Percentiles rank a stretch among this genome's conserved stretches.
Conservation (phyloP, 495 filamentous ascomycete species). For the Mycothermus thermophilus region DNA sequence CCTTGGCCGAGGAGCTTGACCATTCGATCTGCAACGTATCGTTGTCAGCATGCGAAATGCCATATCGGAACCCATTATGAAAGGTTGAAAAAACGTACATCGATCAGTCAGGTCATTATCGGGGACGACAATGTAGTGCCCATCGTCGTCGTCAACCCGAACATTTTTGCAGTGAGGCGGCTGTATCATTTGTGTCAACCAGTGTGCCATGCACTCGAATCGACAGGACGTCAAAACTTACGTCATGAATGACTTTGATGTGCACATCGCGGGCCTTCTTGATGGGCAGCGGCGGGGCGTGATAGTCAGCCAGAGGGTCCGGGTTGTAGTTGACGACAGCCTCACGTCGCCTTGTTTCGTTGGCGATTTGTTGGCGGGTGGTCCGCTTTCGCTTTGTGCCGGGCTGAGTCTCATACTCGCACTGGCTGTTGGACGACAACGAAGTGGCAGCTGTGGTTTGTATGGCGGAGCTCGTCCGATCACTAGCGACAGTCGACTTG, state of each 20-base stretch:
- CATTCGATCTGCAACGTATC: constrained; percentile 54
- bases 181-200: constrained; percentile 19
- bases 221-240: constrained; percentile 35
- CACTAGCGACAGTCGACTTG: constrained; percentile 60
- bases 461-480: constrained; percentile 70
- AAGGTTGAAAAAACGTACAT: constrained; percentile 80
- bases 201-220: constrained; percentile 2
- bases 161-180: constrained; percentile 38
- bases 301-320: constrained; percentile 64
- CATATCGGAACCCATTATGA: no score
- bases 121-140: constrained; percentile 83
- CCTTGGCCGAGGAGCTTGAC: constrained; percentile 82
- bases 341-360: constrained; percentile 67
- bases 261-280: constrained; percentile 87
- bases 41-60: background rate
- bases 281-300: constrained; percentile 71
- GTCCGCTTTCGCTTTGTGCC: constrained; percentile 82
- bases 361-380: constrained; percentile 60
- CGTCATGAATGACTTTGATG: constrained; percentile 69
- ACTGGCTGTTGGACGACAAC: constrained; percentile 49
- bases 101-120: constrained; percentile 70
- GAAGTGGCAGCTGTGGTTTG: constrained; percentile 88
- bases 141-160: constrained; percentile 81
- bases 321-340: constrained; percentile 42
- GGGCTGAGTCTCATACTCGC: constrained; percentile 38